Conservation (phyloP, 208 protist genomes). For the Porcisia hertigi region DNA sequence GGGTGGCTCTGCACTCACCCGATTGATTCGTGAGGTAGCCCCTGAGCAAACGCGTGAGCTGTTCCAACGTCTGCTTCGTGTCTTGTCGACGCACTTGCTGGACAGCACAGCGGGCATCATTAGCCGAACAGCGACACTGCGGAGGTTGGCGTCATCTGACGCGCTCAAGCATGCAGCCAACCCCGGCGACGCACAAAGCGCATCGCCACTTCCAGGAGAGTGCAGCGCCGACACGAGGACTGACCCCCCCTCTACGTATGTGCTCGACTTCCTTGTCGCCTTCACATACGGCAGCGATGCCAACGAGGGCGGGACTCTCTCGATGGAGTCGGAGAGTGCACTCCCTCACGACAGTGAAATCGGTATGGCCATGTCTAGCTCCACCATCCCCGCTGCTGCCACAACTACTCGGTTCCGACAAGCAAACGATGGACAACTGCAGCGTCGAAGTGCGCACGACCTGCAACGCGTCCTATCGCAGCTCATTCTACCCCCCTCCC, state of each 20-base stretch:
- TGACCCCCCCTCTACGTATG: conserved; percentile 6
- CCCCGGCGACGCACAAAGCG: neutral
- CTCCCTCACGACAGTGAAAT: neutral
- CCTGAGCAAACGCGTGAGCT: conserved; percentile 44
- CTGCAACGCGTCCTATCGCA: conserved; percentile 41
- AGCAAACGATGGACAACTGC: conserved; percentile 25
- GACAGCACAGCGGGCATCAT: conserved; percentile 59
- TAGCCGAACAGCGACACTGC: conserved; percentile 44
- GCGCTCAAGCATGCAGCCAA: conserved; percentile 15
- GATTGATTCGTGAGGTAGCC: conserved; percentile 49
- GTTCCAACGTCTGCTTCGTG: conserved; percentile 49
- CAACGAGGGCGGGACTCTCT: neutral
- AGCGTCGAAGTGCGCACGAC: conserved; percentile 41
- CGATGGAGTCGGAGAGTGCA: conserved; percentile 9
- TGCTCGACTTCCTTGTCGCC: conserved; percentile 21
- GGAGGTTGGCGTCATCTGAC: conserved; percentile 48
- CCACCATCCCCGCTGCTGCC: conserved; percentile 9
- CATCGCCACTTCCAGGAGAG: neutral
- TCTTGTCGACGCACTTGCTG: conserved; percentile 43
- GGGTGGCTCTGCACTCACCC: conserved; percentile 43
- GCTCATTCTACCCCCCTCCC: conserved; percentile 61
- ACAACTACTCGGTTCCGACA: conserved; percentile 4
- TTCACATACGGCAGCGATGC: conserved; percentile 28
- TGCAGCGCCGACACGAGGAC: neutral
- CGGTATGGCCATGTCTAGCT: neutral